phyloP scores from a whole-genome alignment of 768 basidiomycete genomes.

The Termitomyces sp. region DNA sequence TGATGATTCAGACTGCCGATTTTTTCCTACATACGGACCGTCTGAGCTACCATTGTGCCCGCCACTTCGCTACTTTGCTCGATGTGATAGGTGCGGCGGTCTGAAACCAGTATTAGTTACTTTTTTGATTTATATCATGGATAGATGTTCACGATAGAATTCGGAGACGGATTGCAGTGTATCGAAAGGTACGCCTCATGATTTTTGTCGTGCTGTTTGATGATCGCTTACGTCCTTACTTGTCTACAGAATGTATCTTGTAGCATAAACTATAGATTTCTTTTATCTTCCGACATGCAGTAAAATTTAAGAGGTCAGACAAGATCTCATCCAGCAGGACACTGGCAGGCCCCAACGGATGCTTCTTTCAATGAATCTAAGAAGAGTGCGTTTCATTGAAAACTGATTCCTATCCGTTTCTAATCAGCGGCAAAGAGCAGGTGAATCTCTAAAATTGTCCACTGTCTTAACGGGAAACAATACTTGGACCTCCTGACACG shows the following conservation, averaged over 20 bases:
- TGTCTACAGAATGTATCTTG: neutral
- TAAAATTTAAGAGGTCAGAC: neutral
- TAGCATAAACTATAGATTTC: neutral
- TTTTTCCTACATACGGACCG: neutral
- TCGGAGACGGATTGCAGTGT: neutral
- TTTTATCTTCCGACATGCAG: neutral
- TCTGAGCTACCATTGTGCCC: neutral
- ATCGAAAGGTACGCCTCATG: neutral
- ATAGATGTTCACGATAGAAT: neutral
- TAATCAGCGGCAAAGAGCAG: neutral
- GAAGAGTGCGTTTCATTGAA: neutral
- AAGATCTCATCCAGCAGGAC: neutral
- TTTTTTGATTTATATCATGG: neutral
- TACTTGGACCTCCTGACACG: neutral
- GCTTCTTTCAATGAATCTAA: neutral
- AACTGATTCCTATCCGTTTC: neutral
- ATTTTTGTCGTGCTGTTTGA: neutral
- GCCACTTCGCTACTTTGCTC: neutral
- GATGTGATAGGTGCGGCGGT: neutral
- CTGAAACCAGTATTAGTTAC: neutral
- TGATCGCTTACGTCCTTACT: neutral
- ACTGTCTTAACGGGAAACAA: neutral
- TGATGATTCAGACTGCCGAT: neutral
- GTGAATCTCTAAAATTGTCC: neutral
- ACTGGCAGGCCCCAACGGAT: neutral